Conservation (phyloP, 1,284 basidiomycete genomes). For the Apiotrichum veenhuisii region DNA sequence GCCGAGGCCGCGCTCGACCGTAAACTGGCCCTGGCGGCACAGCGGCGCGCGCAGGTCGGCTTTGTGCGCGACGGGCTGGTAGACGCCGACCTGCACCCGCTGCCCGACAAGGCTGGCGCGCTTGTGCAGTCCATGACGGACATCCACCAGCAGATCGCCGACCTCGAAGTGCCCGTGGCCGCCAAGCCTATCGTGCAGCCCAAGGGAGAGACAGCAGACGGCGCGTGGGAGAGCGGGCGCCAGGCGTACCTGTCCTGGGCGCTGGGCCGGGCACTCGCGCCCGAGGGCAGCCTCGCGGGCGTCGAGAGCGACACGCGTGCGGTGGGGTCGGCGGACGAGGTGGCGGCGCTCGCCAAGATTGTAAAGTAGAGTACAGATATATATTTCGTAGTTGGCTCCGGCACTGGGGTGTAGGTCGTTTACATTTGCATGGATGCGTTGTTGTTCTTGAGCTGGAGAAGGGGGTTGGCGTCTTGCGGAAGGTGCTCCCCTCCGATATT, state of each 20-base stretch:
- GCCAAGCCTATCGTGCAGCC: no score
- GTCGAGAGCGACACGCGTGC: slow-evolving; percentile 21
- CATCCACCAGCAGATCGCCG: slow-evolving; percentile 31
- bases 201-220: neutral
- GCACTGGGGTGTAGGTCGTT: neutral
- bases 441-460: no score
- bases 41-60: slow-evolving; percentile 44
- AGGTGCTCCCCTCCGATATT: no score
- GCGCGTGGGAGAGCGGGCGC: slow-evolving; percentile 47
- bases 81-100: slow-evolving; percentile 32
- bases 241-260: slow-evolving; percentile 49
- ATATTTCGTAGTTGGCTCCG: neutral
- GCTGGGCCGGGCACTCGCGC: slow-evolving; percentile 27
- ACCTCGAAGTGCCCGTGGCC: slow-evolving; percentile 22
- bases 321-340: slow-evolving; percentile 22
- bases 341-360: slow-evolving; percentile 18
- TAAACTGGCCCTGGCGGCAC: slow-evolving; percentile 35
- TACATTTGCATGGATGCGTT: neutral
- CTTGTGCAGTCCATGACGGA: slow-evolving; percentile 24
- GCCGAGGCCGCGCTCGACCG: slow-evolving; percentile 43
- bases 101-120: slow-evolving; percentile 28
- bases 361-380: neutral
- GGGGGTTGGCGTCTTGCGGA: no score
- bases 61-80: slow-evolving; percentile 40
- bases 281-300: slow-evolving; percentile 10